These are phyloP conservation scores for Sarocladium oryzae DNA, from an alignment of 2,329 filamentous ascomycete genomes.

Conservation along the genomic window DNA sequence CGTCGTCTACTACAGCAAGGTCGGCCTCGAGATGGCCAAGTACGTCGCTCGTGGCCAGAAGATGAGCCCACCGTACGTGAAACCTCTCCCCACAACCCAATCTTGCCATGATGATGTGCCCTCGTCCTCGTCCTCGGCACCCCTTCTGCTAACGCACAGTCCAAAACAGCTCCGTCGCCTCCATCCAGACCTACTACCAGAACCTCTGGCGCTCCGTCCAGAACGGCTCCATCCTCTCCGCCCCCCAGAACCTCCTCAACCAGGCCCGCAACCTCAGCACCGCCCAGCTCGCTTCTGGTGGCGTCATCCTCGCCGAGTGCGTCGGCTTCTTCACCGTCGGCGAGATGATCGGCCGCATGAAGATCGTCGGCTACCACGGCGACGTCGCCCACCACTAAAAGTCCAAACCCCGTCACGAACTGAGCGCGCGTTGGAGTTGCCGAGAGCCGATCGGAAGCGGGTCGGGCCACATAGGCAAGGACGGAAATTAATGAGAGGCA, in stretches of 20 bases:
- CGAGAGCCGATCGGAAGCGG: no score
- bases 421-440: conserved; percentile 7
- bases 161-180: conserved; percentile 59
- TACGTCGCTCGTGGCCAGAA: conserved; percentile 81
- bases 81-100: background rate
- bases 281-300: conserved; percentile 64
- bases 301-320: conserved; percentile 77
- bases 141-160: conserved; percentile 1
- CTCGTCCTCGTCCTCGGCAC: background rate
- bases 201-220: conserved; percentile 63
- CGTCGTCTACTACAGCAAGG: conserved; percentile 86
- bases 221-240: conserved; percentile 53
- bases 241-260: conserved; percentile 50
- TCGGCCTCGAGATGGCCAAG: conserved; percentile 80
- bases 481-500: conserved; percentile 2
- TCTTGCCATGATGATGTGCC: no score
- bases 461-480: conserved; percentile 8
- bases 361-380: conserved; percentile 88
- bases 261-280: conserved; percentile 62
- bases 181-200: conserved; percentile 84
- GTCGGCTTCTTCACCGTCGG: conserved; percentile 97
- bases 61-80: conserved; percentile 89
- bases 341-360: conserved; percentile 92
- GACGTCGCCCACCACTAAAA: conserved; percentile 56
- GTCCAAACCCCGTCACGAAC: background rate